Conservation (phyloP, 129 eudicot species). For the Glebionis coronaria region DNA sequence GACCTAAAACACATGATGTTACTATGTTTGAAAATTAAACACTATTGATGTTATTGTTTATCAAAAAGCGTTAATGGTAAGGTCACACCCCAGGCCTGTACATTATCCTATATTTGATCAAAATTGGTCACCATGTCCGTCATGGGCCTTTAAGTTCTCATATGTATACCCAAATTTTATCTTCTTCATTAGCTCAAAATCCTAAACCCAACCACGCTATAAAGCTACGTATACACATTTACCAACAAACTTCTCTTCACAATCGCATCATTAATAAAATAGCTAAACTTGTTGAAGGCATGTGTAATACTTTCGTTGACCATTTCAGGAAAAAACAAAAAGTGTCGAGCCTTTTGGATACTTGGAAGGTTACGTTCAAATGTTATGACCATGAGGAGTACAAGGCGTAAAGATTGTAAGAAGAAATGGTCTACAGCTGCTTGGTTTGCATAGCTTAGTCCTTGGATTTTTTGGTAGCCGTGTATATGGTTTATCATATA, state of each 20-base stretch:
- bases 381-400: too few relatives aligned
- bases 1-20: conserved; percentile 8
- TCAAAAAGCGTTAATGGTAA: not conserved
- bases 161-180: not conserved
- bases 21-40: not conserved
- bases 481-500: too few relatives aligned
- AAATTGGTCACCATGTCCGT: not conserved
- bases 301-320: not conserved
- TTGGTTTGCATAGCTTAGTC: too few relatives aligned
- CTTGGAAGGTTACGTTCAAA: too few relatives aligned
- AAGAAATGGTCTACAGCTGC: too few relatives aligned
- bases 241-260: not conserved
- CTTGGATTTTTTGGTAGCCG: too few relatives aligned
- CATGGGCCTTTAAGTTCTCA: not conserved
- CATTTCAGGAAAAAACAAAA: too few relatives aligned
- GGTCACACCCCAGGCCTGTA: not conserved
- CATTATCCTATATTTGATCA: not conserved
- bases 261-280: too few relatives aligned
- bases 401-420: too few relatives aligned
- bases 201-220: not conserved
- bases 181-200: not conserved
- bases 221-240: not conserved
- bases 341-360: too few relatives aligned
- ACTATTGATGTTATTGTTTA: not conserved
- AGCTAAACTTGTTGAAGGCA: not conserved